Base-by-base conservation (phyloP, 2,329 filamentous ascomycete species). In the Camptophora hylomeconis region DNA sequence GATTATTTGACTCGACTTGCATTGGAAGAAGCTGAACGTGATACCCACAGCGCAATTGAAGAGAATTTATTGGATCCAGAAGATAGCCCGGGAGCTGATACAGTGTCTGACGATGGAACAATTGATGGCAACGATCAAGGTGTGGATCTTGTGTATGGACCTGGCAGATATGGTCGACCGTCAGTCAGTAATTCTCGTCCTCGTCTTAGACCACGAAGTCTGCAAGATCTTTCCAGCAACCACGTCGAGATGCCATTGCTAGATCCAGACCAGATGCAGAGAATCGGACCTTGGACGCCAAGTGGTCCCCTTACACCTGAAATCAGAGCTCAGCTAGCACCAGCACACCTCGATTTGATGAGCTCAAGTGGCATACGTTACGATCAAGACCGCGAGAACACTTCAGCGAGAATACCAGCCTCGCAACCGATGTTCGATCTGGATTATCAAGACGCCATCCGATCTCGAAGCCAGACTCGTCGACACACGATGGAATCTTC, bases 1-100 rank as follows among this genome's bases (percentile, higher is more conserved):
- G 68, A 76, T 16, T 80, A 84, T 48, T 65, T 98, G 20, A 92
- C 84, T 24, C 42, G 42, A 14, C 29, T 45, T 11, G 42, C 40
- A 11, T 24, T 38, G 27, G 42, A 45, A 7, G 37, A 45, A 17
- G 36, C 36, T 7, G 39, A 45, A 26, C 32, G 40, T 18, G 29
- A 31, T 11, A 28, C 33, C 18, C 36, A 41, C 19, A 39, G 38
- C 16, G 36, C 37, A 5, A 39, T 43, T 22, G 42, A 45, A 18
- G 42, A 43, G 21, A 42, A 33, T 17, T 28, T 43, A 21, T 32
- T 43, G 14, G 42, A 42, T 18, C 40, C 36, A 11, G 40, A 37
- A 14, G 42, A 43, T 24, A 43, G 40, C 18, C 40, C 42, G n/a
- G 39, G 41, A 13, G 37, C 37, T 5, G 42, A 45, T 28, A 45